A percentile compares a stretch with the other conserved stretches of the same genome.
These are phyloP conservation scores for Cicer bijugum DNA, from an alignment of 306 rosid species.

Conservation along the genomic window DNA sequence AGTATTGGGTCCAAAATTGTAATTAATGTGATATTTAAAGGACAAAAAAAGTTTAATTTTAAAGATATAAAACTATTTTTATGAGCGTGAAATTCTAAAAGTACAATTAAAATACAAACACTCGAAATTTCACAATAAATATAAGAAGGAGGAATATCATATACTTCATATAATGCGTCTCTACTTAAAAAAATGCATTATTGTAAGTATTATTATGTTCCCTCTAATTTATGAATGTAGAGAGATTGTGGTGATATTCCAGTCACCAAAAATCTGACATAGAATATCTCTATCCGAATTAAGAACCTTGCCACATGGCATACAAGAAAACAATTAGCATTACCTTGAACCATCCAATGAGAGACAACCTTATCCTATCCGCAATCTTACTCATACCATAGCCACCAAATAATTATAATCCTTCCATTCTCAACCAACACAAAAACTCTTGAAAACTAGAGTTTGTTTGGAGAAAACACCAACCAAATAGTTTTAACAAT, in stretches of 20 bases:
- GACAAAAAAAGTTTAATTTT: too few species aligned
- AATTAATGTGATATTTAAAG: too few species aligned
- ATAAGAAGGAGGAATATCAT: too few species aligned
- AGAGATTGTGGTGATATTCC: constrained; percentile 14
- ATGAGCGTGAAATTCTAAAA: too few species aligned
- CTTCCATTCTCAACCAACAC: constrained; percentile 39
- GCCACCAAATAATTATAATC: constrained; percentile 54
- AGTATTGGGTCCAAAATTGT: too few species aligned
- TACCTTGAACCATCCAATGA: constrained; percentile 65
- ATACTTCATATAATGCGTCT: too few species aligned
- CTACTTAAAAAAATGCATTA: too few species aligned
- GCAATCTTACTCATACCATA: constrained; percentile 58
- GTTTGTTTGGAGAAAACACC: background rate
- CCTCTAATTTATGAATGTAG: background rate
- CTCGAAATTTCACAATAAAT: too few species aligned
- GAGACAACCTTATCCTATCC: constrained; percentile 84
- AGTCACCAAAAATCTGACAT: constrained; percentile 25
- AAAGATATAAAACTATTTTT: too few species aligned
- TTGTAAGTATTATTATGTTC: background rate
- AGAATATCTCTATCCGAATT: constrained; percentile 54
- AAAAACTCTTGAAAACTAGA: constrained; percentile 42
- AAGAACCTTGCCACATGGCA: constrained; percentile 61
- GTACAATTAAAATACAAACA: too few species aligned
- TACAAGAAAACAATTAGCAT: constrained; percentile 23
- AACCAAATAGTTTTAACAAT: constrained; percentile 45